These are phyloP conservation scores for Gleditsia sinensis DNA, from an alignment of 306 rosid genomes.

Conservation along the genomic window DNA sequence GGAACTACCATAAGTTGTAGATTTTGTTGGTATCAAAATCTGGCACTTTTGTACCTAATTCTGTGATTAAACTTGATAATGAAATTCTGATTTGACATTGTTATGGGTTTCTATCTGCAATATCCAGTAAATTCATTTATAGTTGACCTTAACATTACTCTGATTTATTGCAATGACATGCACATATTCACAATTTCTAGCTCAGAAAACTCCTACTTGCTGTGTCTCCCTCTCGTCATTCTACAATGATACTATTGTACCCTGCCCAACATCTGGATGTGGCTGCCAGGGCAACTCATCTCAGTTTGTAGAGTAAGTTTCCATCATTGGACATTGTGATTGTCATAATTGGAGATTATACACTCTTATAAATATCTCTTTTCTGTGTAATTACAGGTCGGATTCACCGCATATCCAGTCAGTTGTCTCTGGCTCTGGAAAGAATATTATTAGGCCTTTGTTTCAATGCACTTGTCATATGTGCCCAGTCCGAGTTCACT, in stretches of 20 bases:
- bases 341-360: background rate
- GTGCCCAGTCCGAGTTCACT: conserved; percentile 92
- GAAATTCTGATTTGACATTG: background rate
- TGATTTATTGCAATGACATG: conserved; percentile 78
- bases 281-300: conserved; percentile 65
- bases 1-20: conserved; percentile 51
- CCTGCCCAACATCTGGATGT: conserved; percentile 79
- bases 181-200: conserved; percentile 86
- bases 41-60: background rate
- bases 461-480: conserved; percentile 82
- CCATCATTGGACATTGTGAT: conserved; percentile 3
- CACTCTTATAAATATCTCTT: conserved; percentile 18
- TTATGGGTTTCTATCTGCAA: background rate
- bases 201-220: conserved; percentile 75
- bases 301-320: conserved; percentile 62
- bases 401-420: conserved; percentile 71
- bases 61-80: background rate
- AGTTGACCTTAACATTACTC: background rate
- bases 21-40: conserved; percentile 8
- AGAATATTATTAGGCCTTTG: conserved; percentile 54
- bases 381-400: conserved; percentile 44
- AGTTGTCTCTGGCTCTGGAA: conserved; percentile 55
- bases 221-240: conserved; percentile 89
- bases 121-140: background rate
- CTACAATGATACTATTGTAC: conserved; percentile 73